Evolutionary conservation across 257 asterid genomes (phyloP), one percentile per base, ranked within the genome.

Genomic region (Solanum corneliomulleri): DNA sequence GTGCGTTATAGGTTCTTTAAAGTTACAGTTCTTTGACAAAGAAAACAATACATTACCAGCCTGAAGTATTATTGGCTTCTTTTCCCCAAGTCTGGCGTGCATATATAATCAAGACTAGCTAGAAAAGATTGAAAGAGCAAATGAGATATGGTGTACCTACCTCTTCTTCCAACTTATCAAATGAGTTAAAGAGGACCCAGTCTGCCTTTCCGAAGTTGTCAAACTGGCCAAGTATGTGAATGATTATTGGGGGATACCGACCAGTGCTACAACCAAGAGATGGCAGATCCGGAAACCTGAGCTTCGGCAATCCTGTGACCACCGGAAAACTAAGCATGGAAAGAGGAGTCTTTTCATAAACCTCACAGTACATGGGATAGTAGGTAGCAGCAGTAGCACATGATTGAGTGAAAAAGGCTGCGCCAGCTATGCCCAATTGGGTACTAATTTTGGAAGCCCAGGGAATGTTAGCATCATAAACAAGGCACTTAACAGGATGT

Each of bases 101-200:
- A 78, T 7, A 25, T n/a, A 42, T 44, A 45, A 78, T 78, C 64
- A 78, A 78, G 25, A 44, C 60, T 76, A 76, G 37, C 60, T 44
- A 42, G 64, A 45, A 78, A 8, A 27, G 84, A 78, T 45, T 78
- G 62, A 45, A 78, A 78, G 64, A 15, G 84, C 84, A 84, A 25
- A 35, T 33, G 25, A 20, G 66, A 74, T 60, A 25, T 44, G 72
- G 44, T 71, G 58, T 11, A 56, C 87, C 88, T 87, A 92, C 94
- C 93, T 94, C 94, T 41, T 89, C 93, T 90, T 94, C 93, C 91
- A 94, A 84, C 89, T 87, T 47, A 72, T 89, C 47, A 13, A 93
- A 93, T 87, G 95, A 94, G 89, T 92, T 93, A 90, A 94, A 92
- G 71, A 94, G 93, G 88, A 94, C 92, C 94, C 95, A 94, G 84